These are phyloP conservation scores for Puccinia novopanici DNA, from an alignment of 1,284 basidiomycete genomes.

Conservation along the genomic window DNA sequence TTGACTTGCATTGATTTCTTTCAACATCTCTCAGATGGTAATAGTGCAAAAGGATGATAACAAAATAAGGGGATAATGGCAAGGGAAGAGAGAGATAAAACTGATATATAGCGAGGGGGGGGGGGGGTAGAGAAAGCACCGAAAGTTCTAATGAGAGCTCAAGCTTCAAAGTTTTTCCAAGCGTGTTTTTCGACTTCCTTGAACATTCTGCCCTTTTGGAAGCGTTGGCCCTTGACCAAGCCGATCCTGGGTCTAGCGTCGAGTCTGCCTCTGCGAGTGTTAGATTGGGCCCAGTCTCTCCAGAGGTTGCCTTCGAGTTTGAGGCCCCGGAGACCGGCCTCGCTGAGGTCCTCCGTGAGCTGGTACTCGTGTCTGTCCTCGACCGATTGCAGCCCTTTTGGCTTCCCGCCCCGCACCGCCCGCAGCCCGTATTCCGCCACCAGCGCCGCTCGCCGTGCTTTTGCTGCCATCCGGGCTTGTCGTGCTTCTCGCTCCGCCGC, in stretches of 20 bases:
- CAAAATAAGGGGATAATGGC: neutral
- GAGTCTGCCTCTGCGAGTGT: constrained; percentile 38
- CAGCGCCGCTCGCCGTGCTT: constrained; percentile 30
- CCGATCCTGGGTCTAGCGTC: constrained; percentile 9
- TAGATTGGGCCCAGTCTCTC: constrained; percentile 42
- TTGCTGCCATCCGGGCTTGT: neutral
- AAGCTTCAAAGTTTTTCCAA: constrained; percentile 48
- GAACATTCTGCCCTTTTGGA: constrained; percentile 43
- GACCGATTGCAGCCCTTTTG: constrained; percentile 26
- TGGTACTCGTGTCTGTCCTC: constrained; percentile 37
- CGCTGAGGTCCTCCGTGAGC: constrained; percentile 47
- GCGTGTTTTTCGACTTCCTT: constrained; percentile 48
- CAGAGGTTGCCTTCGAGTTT: constrained; percentile 49
- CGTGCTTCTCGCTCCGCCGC: constrained; percentile 1
- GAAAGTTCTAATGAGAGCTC: neutral
- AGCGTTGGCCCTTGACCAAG: constrained; percentile 11
- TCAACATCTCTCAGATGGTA: neutral
- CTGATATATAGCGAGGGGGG: neutral
- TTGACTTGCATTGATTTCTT: neutral
- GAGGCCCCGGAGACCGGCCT: constrained; percentile 32
- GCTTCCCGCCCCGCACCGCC: constrained; percentile 39
- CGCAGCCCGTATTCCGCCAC: constrained; percentile 35
- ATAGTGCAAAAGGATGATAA: neutral
- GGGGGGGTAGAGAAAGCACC: neutral
- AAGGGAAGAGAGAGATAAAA: neutral